Conservation (phyloP, 2,329 filamentous ascomycete species). For the Hypoxylon sp. region DNA sequence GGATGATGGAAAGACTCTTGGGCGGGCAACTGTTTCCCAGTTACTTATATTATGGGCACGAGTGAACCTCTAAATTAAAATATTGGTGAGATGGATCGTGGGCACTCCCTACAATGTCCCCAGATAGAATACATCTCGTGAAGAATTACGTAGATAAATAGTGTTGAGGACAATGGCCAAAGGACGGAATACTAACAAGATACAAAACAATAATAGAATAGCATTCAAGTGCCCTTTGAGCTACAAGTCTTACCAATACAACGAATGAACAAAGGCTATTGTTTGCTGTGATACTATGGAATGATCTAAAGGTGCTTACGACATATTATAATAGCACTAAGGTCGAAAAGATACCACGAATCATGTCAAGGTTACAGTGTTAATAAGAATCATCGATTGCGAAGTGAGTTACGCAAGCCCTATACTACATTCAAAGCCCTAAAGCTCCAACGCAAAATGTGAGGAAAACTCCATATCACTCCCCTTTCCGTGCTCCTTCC, state of each 20-base stretch:
- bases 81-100: too few species aligned
- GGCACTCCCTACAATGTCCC: not conserved
- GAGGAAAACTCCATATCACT: constrained; percentile 27
- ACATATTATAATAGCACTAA: not conserved
- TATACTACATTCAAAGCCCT: constrained; percentile 25
- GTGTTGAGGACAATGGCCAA: not conserved
- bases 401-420: constrained; percentile 11
- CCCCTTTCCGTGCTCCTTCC: constrained; percentile 29
- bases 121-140: not conserved
- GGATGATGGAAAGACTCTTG: not conserved
- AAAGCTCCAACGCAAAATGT: not conserved
- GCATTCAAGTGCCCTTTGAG: constrained; percentile 2
- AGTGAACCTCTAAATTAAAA: too few species aligned
- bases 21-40: too few species aligned
- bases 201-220: not conserved
- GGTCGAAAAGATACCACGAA: not conserved
- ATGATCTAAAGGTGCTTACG: not conserved
- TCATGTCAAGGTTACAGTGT: not conserved
- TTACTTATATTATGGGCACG: too few species aligned
- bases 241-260: not conserved
- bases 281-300: not conserved
- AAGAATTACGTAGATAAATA: not conserved
- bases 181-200: not conserved
- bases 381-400: constrained; percentile 14
- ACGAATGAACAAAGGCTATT: constrained; percentile 18